A percentile compares a stretch with the other conserved stretches of the same genome.
phyloP scores from a whole-genome alignment of 768 basidiomycete species.

The Pisolithus orientalis region DNA sequence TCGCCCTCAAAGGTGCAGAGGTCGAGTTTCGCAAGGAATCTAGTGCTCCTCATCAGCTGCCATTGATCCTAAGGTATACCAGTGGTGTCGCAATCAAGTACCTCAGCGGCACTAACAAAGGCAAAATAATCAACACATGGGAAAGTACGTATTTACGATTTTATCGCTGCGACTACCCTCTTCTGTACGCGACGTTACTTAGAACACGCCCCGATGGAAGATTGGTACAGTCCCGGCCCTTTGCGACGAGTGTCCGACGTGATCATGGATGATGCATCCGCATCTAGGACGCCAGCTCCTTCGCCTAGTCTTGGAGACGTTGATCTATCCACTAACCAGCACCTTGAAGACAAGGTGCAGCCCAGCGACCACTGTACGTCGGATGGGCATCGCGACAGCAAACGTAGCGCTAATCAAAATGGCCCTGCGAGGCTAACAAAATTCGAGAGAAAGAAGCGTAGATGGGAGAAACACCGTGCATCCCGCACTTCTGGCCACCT shows the following conservation, averaged over 20 bases:
- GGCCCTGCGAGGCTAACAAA: not conserved
- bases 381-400: not conserved
- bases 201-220: slow-evolving; percentile 12
- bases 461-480: not conserved
- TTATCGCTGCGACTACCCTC: not conserved
- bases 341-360: not conserved
- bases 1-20: slow-evolving; percentile 42
- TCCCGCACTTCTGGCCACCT: not conserved
- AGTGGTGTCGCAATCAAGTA: slow-evolving; percentile 40
- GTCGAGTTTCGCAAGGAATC: slow-evolving; percentile 25
- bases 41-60: slow-evolving; percentile 28
- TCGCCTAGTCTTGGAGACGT: not conserved
- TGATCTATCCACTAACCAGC: not conserved
- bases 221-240: slow-evolving; percentile 20
- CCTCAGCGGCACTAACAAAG: slow-evolving; percentile 20
- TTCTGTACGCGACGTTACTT: not conserved
- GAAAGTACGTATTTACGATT: slow-evolving; percentile 18
- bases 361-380: not conserved
- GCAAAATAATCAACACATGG: slow-evolving; percentile 36
- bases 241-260: slow-evolving; percentile 9
- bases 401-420: not conserved
- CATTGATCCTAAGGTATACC: slow-evolving; percentile 36
- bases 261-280: slow-evolving; percentile 6
- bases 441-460: not conserved
- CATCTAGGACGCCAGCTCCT: not conserved